Evolutionary conservation across 1,284 basidiomycete species (phyloP).

Genomic region (Ganoderma boninense): DNA sequence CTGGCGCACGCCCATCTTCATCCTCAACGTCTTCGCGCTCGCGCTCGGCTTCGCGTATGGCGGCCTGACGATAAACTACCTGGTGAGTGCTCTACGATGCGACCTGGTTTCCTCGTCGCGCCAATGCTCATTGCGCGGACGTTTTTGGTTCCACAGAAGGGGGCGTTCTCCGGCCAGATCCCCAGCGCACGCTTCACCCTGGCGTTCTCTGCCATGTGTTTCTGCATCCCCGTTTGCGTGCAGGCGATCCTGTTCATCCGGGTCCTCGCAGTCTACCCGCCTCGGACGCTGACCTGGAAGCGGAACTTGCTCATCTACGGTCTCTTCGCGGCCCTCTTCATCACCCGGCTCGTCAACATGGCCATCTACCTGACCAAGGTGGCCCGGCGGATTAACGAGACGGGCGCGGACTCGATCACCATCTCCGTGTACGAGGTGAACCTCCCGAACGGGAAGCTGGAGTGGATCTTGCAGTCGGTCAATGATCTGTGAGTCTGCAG

Average conservation of each 20-base stretch:
- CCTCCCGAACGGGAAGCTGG: slow-evolving; percentile 26
- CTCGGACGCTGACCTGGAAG: slow-evolving; percentile 11
- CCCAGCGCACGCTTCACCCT: background rate
- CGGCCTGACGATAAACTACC: background rate
- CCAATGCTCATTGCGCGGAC: background rate
- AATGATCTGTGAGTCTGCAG: slow-evolving; percentile 33
- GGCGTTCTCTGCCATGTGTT: slow-evolving; percentile 11
- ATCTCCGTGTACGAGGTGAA: background rate
- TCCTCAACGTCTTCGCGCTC: slow-evolving; percentile 2
- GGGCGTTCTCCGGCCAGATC: background rate
- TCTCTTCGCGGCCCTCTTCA: background rate
- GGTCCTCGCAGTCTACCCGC: slow-evolving; percentile 34
- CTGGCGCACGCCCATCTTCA: background rate
- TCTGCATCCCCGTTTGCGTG: slow-evolving; percentile 22
- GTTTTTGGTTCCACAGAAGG: background rate
- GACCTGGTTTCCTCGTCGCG: background rate
- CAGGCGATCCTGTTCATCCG: slow-evolving; percentile 37
- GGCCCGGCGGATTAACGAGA: background rate
- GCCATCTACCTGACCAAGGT: background rate
- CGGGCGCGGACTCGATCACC: background rate
- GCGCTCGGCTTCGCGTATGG: background rate
- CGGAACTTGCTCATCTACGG: background rate
- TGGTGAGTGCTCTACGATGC: background rate
- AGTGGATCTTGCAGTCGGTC: slow-evolving; percentile 40
- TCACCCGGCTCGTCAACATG: background rate